Evolutionary conservation across 352 stramenopile species (phyloP).

Genomic region (Thraustochytrium striatum): DNA sequence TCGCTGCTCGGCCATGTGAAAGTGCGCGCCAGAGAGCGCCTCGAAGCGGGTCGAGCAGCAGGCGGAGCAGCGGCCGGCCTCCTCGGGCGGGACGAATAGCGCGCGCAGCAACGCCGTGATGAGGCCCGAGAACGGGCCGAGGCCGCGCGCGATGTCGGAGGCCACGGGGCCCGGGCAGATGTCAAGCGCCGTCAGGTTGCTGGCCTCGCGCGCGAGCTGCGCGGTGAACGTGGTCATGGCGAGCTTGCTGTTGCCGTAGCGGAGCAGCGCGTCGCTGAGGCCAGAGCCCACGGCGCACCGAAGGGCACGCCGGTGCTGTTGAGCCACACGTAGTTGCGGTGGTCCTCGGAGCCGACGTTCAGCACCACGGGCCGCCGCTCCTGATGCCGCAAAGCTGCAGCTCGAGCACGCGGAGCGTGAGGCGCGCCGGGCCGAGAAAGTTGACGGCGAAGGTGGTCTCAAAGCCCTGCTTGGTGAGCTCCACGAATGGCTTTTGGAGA

Average conservation of each 20-base stretch:
- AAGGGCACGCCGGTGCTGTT: slow-evolving; percentile 12
- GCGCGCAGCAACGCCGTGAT: not conserved
- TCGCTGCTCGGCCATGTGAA: not conserved
- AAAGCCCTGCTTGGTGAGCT: slow-evolving; percentile 9
- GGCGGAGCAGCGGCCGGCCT: not conserved
- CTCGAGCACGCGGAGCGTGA: not conserved
- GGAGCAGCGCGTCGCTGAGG: not conserved
- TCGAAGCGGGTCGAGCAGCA: not conserved
- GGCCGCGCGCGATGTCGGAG: not conserved
- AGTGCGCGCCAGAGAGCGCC: not conserved
- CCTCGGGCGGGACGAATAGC: not conserved
- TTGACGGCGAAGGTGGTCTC: slow-evolving; percentile 25
- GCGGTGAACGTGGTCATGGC: slow-evolving; percentile 27
- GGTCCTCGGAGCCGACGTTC: slow-evolving; percentile 7
- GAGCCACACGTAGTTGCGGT: not conserved
- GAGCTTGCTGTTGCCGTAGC: slow-evolving; percentile 29
- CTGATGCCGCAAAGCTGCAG: not conserved
- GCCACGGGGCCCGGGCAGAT: slow-evolving; percentile 26
- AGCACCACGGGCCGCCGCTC: not conserved
- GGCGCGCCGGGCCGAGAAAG: slow-evolving; percentile 2
- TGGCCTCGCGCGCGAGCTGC: not conserved
- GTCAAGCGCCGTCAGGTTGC: not conserved
- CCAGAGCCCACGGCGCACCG: not conserved
- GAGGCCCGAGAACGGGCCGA: not conserved
- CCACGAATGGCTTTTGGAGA: not conserved